Evolutionary conservation across 805 yeast species (phyloP), one percentile per base, ranked within the genome.

Genomic region (Candida boidinii): DNA sequence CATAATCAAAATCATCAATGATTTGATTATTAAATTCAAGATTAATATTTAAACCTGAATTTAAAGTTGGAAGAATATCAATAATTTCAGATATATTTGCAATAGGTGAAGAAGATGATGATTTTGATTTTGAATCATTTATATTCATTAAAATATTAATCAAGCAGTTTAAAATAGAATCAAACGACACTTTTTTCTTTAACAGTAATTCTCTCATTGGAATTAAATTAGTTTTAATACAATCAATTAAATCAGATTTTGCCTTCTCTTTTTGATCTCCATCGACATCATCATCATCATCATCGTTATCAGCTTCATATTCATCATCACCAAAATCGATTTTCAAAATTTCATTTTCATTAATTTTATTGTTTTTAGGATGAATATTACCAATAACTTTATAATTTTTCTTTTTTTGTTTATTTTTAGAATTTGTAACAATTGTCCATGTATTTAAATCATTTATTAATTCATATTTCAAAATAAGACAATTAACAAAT

Each of bases 31-130:
- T 67, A 37, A 88, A 73, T 29, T 68, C 62, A 3, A 94, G 88
- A 44, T 86, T 76, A 11, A 86, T 75, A 29, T 70, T 70, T 30
- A 86, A 62, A 0, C 95, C 95, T 2, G 77, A 66, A 39, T 76
- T 77, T 22, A 86, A 54, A 15, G 64, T 58, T 0, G 94, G 94
- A 25, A 86, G 57, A 20, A 67, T 49, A 22, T 70, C 62, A 30
- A 81, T 56, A 11, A 81, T 60, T 16, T 58, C 53, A 26, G 62
- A 59, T 4, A 49, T 33, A 15, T 46, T 46, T 18, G n/a, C n/a
- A n/a, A n/a, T n/a, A n/a, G n/a, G n/a, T n/a, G n/a, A n/a, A n/a
- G n/a, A n/a, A n/a, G n/a, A n/a, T n/a, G n/a, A n/a, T n/a, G n/a
- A n/a, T n/a, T 41, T 39, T 1, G 43, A 36, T 0, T 41, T 42